These are phyloP conservation scores for Talaromyces funiculosus DNA, from an alignment of 2,329 filamentous ascomycete species.

Conservation along the genomic window DNA sequence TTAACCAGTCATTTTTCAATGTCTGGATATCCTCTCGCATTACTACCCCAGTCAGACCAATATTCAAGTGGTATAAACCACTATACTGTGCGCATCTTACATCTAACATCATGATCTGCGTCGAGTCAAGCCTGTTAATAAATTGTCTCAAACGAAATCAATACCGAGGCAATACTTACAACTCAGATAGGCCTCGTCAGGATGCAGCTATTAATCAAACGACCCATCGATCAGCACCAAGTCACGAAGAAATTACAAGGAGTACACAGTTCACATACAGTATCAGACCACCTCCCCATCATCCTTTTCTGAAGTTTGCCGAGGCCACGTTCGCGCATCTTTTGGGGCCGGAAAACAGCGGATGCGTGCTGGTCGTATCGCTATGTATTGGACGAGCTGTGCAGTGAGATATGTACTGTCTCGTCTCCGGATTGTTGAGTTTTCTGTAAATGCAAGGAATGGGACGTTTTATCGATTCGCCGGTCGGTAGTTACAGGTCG, in stretches of 20 bases:
- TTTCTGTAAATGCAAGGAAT: background rate
- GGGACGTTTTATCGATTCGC: too few relatives aligned
- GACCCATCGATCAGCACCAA: background rate
- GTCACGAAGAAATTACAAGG: background rate
- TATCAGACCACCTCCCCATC: conserved; percentile 33
- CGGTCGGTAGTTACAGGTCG: background rate
- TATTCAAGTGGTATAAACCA: background rate
- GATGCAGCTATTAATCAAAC: conserved; percentile 37
- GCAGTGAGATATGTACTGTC: background rate
- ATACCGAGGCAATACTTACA: conserved; percentile 47
- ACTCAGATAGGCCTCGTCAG: conserved; percentile 64
- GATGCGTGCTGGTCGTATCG: background rate
- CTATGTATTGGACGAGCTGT: background rate
- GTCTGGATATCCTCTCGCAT: conserved; percentile 84
- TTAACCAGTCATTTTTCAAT: conserved; percentile 89
- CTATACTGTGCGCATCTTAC: conserved; percentile 40
- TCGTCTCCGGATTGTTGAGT: background rate
- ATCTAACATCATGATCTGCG: conserved; percentile 59
- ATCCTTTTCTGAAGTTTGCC: conserved; percentile 32
- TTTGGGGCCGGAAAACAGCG: background rate
- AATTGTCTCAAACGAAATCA: background rate
- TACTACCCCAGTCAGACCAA: conserved; percentile 48
- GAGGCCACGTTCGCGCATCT: conserved; percentile 11
- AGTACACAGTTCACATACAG: conserved; percentile 22
- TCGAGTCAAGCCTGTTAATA: background rate